Base-by-base conservation (phyloP, 2,329 filamentous ascomycete genomes). In the Aspergillus neotritici region DNA sequence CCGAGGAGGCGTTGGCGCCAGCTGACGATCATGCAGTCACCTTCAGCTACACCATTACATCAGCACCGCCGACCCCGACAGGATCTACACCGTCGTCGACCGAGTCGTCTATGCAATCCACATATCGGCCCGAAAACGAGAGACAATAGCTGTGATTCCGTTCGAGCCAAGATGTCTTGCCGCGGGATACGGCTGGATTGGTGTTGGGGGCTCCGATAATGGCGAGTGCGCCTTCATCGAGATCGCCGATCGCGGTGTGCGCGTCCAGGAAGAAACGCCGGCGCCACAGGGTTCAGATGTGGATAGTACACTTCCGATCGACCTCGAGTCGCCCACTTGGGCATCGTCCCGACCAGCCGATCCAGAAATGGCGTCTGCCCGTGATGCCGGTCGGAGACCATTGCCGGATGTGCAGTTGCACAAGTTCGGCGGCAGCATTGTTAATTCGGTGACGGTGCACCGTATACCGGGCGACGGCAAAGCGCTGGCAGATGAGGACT, bases 101-200 rank as follows among this genome's bases (percentile, higher is more conserved):
- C 71, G 75, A 57, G 81, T 88, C 79, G 84, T 88, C 40, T 84
- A 84, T 57, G 77, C 79, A 30, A 77, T 91, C 44, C 78, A 90
- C 57, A 81, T 84, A 46, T 78, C 69, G 47, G 82, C 78, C 53
- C 80, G 74, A 63, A 85, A 82, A 73, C 83, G 80, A 70, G 86
- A 84, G 68, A 84, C 78, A 48, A 80, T 87, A 64, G 87, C 80
- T 40, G 73, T 82, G 25, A 73, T 90, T 53, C 81, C 75, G 53
- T 93, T 83, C 39, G 75, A 80, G 46, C 78, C 90, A n/a, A 80
- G 87, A 68, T 97, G 91, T 65, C 79, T 96, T 5, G 85, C 87
- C n/a, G 86, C 87, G 6, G 84, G 82, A 41, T 79, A 86, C 57
- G 89, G 89, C 40, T 97, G 87, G 84, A 77, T 97, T 31, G 95